phyloP scores from a whole-genome alignment of 495 filamentous ascomycete species.

The Aspergillus egyptiacus region DNA sequence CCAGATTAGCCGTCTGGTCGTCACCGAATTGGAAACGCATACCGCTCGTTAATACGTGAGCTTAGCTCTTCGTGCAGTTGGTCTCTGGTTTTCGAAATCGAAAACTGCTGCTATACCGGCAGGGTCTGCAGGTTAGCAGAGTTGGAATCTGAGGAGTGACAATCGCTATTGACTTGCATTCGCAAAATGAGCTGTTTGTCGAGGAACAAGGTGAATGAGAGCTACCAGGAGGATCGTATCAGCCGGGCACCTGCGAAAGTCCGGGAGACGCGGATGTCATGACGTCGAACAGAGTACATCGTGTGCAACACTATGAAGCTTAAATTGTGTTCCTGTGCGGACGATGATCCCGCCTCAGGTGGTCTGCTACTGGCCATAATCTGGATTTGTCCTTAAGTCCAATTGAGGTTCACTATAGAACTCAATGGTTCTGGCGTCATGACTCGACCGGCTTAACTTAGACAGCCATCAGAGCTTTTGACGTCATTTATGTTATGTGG shows the following conservation, averaged over 20 bases:
- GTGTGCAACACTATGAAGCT: constrained; percentile 18
- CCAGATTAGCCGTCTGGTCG: background rate
- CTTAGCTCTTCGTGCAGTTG: background rate
- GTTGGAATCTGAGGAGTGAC: no score
- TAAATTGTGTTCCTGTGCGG: background rate
- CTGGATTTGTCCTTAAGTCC: no score
- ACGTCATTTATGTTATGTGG: no score
- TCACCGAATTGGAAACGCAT: background rate
- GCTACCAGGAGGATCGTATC: no score
- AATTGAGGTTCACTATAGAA: no score
- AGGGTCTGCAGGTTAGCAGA: no score
- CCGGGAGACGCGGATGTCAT: constrained; percentile 13
- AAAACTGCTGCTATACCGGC: no score
- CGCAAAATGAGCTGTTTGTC: background rate
- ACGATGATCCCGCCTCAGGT: background rate
- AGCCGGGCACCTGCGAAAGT: constrained; percentile 9
- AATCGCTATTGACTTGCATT: no score
- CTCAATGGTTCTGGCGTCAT: background rate
- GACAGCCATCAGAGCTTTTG: background rate
- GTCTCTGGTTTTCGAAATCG: no score
- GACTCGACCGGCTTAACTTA: background rate
- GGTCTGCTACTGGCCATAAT: no score
- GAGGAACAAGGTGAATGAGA: background rate
- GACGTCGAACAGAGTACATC: constrained; percentile 17
- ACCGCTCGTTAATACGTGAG: background rate